Evolutionary conservation across 768 basidiomycete genomes (phyloP), one percentile per base, ranked within the genome.

Genomic region (Erythrobasidium yunnanense): DNA sequence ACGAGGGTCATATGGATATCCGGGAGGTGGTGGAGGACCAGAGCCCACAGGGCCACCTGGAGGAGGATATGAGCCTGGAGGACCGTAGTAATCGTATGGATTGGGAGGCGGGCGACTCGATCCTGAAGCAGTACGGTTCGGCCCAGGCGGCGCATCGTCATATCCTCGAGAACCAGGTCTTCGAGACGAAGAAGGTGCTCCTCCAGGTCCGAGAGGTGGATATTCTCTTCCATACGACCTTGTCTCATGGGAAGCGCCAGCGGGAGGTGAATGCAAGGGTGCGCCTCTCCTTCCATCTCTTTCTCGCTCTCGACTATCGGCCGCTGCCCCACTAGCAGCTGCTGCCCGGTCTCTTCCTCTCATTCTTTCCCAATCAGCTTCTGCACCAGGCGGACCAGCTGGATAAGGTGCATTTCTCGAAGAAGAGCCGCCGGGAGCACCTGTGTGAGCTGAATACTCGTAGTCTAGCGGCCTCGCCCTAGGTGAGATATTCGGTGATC

Each of bases 401-500:
- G 27, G 38, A 38, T 58, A 46, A 7, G 45, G 22, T 33, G 15
- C 11, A 6, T 29, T n/a, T 8, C 25, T 55, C 25, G 11, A 55
- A 55, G 53, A 7, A 32, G 55, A 7, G 5, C 4, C 25, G 55
- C 55, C n/a, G n/a, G n/a, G n/a, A 56, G 55, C 55, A 7, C 5
- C n/a, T 7, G 53, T 35, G 7, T 29, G 32, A 20, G 35, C 35
- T 4, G 29, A 34, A 34, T 46, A 62, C 22, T 49, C 57, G 29
- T 62, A 62, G 27, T 57, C 57, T 4, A 30, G 25, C 6, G 13
- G 22, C 15, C 57, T 17, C 22, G 33, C n/a, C 20, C 60, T 46
- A 7, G 60, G 60, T 25, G 60, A 63, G 22, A 30, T 30, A 18
- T 30, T 34, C 4, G 60, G 60, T 23, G 60, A 63, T 11, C 32